Evolutionary conservation across 306 rosid species (phyloP).

Genomic region (Cucurbita ficifolia): DNA sequence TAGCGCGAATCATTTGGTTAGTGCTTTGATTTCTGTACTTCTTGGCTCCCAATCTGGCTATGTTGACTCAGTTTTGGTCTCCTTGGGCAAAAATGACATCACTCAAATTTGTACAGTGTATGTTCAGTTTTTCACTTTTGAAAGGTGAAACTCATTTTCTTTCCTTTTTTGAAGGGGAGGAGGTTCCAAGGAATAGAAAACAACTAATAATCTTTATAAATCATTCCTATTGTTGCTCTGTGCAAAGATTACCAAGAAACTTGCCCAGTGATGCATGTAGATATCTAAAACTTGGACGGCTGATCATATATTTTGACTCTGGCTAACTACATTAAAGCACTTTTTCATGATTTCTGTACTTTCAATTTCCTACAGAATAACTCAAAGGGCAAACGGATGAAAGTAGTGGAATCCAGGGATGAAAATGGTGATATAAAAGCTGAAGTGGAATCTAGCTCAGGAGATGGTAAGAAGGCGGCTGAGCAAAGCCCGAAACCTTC

Average conservation of each 20-base stretch:
- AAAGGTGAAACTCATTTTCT: background rate
- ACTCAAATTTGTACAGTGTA: background rate
- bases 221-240: background rate
- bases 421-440: constrained; percentile 22
- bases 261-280: background rate
- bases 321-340: background rate
- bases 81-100: background rate
- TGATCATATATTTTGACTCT: background rate
- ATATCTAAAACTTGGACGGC: background rate
- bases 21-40: constrained; percentile 7
- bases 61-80: constrained; percentile 4
- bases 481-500: constrained; percentile 32
- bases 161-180: background rate
- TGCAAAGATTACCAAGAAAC: background rate
- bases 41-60: background rate
- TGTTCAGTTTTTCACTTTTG: background rate
- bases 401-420: constrained; percentile 21
- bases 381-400: constrained; percentile 37
- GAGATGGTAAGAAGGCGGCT: constrained; percentile 26
- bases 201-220: background rate
- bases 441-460: constrained; percentile 39
- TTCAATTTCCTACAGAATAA: constrained; percentile 23
- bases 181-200: background rate
- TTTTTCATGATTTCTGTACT: background rate
- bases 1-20: constrained; percentile 43